Percentiles rank a stretch among this genome's conserved stretches.
Conservation (phyloP, 768 basidiomycete species). For the Hypholoma sublateritium region DNA sequence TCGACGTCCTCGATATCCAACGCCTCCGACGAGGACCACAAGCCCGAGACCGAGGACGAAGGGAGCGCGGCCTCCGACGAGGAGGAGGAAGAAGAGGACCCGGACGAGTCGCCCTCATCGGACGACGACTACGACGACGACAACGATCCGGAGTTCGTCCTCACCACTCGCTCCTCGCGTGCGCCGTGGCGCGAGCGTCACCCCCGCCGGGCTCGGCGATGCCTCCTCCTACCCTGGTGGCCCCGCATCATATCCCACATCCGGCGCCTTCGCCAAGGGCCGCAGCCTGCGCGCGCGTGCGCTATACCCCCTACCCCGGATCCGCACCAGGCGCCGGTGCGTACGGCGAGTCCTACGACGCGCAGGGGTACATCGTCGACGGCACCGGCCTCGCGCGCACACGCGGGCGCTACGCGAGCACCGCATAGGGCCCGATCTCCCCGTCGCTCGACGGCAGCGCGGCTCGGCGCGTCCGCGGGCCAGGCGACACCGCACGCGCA, state of each 20-base stretch:
- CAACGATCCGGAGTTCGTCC: slow-evolving; percentile 32
- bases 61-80: slow-evolving; percentile 22
- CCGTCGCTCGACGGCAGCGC: not conserved
- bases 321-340: not conserved
- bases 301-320: slow-evolving; percentile 25
- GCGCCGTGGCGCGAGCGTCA: slow-evolving; percentile 12
- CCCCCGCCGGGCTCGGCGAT: not conserved
- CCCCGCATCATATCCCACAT: slow-evolving; percentile 1
- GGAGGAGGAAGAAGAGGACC: slow-evolving; percentile 20
- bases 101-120: slow-evolving; percentile 1
- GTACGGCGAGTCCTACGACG: slow-evolving; percentile 27
- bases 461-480: not conserved
- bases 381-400: not conserved
- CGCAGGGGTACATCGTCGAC: slow-evolving; percentile 6
- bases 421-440: not conserved
- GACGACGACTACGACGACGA: slow-evolving; percentile 21
- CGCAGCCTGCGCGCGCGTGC: slow-evolving; percentile 21
- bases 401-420: not conserved
- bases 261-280: slow-evolving; percentile 11
- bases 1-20: not conserved
- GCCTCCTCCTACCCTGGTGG: slow-evolving; percentile 2
- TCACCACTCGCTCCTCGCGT: slow-evolving; percentile 11
- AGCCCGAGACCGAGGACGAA: slow-evolving; percentile 9
- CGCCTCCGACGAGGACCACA: not conserved
- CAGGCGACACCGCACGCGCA: slow-evolving; percentile 1